Evolutionary conservation across 768 basidiomycete species (phyloP).

Genomic region (Pleurotus djamor): DNA sequence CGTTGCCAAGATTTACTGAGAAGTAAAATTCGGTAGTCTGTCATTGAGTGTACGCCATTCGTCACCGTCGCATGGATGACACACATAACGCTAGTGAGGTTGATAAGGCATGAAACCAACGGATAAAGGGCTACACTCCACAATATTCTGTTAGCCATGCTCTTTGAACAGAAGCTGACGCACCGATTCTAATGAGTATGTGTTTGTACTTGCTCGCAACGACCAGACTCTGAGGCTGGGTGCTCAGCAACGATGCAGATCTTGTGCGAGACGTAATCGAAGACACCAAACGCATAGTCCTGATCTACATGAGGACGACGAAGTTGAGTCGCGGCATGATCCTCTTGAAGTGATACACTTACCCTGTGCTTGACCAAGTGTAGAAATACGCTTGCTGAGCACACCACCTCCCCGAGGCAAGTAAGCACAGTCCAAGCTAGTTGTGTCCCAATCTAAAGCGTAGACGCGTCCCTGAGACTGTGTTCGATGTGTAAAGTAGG

Average conservation of each 20-base stretch:
- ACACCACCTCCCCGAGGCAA: neutral
- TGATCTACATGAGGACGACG: neutral
- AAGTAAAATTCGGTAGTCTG: neutral
- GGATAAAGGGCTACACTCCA: neutral
- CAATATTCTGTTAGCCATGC: neutral
- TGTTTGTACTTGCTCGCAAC: neutral
- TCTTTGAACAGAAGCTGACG: too few relatives aligned
- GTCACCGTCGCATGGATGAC: neutral
- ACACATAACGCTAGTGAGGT: neutral
- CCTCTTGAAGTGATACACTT: neutral
- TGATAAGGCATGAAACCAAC: neutral
- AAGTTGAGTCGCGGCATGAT: neutral
- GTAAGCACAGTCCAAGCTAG: neutral
- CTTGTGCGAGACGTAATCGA: neutral
- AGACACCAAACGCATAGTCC: neutral
- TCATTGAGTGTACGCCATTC: neutral
- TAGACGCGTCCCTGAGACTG: neutral
- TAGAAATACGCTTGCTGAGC: neutral
- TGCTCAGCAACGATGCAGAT: neutral
- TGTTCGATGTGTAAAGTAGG: too few relatives aligned
- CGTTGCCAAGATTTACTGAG: neutral
- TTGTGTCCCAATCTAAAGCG: neutral
- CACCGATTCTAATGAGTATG: neutral
- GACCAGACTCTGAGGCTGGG: neutral
- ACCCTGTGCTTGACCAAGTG: neutral